Evolutionary conservation across 164 flowering plant genomes (phyloP), one percentile per base, ranked within the genome.

Genomic region (Hamamelis virginiana): DNA sequence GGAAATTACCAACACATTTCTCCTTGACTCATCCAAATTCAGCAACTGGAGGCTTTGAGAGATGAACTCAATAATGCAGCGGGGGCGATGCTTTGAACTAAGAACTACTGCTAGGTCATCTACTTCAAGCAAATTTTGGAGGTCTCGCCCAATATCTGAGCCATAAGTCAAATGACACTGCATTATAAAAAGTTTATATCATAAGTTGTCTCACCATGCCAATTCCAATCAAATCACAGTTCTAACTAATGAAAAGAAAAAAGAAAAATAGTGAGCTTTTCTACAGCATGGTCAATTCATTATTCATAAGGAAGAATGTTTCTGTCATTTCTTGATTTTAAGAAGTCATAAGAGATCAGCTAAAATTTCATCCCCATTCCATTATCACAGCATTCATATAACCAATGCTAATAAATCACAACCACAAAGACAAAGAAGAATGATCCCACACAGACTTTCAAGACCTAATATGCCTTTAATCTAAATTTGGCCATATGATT

Each of bases 121-220:
- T 22, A 48, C 84, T 56, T 92, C 91, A 23, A 92, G 88, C 77
- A 89, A 50, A 75, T 68, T 60, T 43, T 70, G 64, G 50, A 91
- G 85, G 76, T 95, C 97, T 69, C 65, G 47, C 25, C 71, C 71
- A 47, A 83, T 46, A 81, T 92, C 89, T 46, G 97, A 92, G 23
- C 89, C 98, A 79, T 91, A 81, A 69, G 81, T 74, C 59, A 95
- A 79, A 83, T 95, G 98, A 69, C 97, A 92, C 98, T 95, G 88
- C 94, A 86, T 68, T 58, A 56, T 15, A 33, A 58, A 58, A 22
- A 11, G 53, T 50, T 38, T 21, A 25, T 25, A 38, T 46, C 18
- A 44, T 44, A 4, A 61, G 4, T 44, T 9, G 33, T n/a, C 10
- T 25, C 19, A 18, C 23, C 38, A 21, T 21, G n/a, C 11, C 27